These are phyloP conservation scores for Neopestalotiopsis sp. DNA, from an alignment of 2,329 filamentous ascomycete species.

Conservation along the genomic window DNA sequence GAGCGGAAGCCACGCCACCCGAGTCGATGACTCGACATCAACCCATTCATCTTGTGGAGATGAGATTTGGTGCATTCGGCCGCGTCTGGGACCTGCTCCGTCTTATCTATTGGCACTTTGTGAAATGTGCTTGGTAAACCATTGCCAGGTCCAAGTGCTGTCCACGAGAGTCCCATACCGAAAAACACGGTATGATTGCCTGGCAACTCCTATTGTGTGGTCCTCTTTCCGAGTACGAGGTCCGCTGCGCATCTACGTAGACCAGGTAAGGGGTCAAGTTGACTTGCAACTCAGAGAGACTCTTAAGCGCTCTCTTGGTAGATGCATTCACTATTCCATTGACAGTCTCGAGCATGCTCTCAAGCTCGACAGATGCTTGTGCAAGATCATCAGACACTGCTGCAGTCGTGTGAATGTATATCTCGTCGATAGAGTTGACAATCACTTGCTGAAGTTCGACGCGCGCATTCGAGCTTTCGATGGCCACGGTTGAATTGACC, in stretches of 20 bases:
- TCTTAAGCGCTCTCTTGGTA: not conserved
- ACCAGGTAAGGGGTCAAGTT: not conserved
- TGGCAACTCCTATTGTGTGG: no score
- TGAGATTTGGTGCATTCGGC: not conserved
- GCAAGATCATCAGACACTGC: not conserved
- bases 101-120: not conserved
- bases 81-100: not conserved
- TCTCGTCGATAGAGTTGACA: constrained; percentile 20
- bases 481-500: not conserved
- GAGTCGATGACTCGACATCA: not conserved
- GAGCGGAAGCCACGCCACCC: not conserved
- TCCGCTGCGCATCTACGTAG: not conserved
- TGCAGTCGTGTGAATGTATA: constrained; percentile 1
- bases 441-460: constrained; percentile 30
- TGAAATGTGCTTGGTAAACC: not conserved
- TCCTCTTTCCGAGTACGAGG: no score
- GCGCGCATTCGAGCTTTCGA: not conserved
- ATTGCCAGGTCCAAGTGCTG: not conserved
- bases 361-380: not conserved
- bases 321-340: not conserved
- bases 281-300: not conserved
- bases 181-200: constrained; percentile 11
- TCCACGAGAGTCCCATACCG: not conserved
- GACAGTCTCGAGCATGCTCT: not conserved
- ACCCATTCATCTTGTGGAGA: not conserved